phyloP scores from a whole-genome alignment of 768 basidiomycete species.

The Clitopilus hobsonii region DNA sequence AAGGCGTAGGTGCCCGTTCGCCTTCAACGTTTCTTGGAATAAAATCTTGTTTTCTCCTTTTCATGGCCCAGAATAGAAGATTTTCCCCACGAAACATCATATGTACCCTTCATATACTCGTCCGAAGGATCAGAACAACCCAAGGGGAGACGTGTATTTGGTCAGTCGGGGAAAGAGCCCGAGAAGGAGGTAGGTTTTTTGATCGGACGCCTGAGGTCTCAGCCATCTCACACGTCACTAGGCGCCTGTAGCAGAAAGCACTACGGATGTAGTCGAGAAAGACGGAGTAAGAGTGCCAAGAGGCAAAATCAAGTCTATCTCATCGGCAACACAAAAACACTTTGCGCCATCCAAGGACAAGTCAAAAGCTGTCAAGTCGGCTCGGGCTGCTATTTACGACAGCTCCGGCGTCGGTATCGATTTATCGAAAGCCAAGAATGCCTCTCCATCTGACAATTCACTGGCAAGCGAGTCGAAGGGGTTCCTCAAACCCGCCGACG shows the following conservation, averaged over 20 bases:
- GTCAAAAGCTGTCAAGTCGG: constrained; percentile 31
- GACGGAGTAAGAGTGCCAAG: constrained; percentile 34
- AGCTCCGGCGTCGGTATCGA: constrained; percentile 45
- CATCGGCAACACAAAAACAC: not conserved
- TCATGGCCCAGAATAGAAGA: constrained; percentile 13
- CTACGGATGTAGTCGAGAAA: constrained; percentile 24
- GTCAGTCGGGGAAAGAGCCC: constrained; percentile 46
- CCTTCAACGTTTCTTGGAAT: constrained; percentile 2
- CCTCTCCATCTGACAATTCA: constrained; percentile 5
- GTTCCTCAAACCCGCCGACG: constrained; percentile 55
- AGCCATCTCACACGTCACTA: not conserved
- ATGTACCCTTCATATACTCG: constrained; percentile 61
- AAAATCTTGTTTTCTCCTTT: not conserved
- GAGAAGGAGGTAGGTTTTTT: constrained; percentile 16
- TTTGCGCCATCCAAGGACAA: constrained; percentile 20
- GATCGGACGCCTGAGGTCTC: constrained; percentile 15
- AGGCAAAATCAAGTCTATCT: constrained; percentile 7
- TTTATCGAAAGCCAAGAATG: constrained; percentile 16
- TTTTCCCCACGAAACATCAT: constrained; percentile 55
- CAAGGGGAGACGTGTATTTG: constrained; percentile 53
- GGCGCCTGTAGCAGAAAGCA: not conserved
- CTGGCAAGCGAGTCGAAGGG: constrained; percentile 8
- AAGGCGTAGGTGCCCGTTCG: constrained; percentile 16
- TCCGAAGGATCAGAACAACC: constrained; percentile 24
- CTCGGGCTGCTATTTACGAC: constrained; percentile 42